Evolutionary conservation across 345 rosid genomes (phyloP).

Genomic region (Lumnitzera littorea): DNA sequence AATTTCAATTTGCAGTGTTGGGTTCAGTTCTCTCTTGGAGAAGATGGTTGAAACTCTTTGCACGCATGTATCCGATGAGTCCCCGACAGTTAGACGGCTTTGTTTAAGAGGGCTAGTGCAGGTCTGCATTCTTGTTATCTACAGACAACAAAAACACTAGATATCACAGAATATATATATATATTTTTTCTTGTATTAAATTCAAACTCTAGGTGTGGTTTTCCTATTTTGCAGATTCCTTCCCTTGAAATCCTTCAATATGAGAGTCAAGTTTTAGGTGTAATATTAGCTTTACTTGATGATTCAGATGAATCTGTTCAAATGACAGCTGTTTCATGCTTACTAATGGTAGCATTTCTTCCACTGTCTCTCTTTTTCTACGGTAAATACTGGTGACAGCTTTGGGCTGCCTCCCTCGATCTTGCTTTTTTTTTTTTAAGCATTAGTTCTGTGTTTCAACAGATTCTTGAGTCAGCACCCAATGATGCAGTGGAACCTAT

Average conservation of each 20-base stretch:
- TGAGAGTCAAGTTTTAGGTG: slow-evolving; percentile 75
- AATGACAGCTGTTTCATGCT: slow-evolving; percentile 85
- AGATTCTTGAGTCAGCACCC: slow-evolving; percentile 79
- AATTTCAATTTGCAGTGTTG: slow-evolving; percentile 50
- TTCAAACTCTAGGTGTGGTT: background rate
- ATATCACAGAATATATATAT: background rate
- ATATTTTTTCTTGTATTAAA: background rate
- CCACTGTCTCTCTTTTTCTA: background rate
- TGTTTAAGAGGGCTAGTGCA: slow-evolving; percentile 91
- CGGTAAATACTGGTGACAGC: too few relatives aligned
- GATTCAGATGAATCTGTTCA: slow-evolving; percentile 87
- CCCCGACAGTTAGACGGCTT: slow-evolving; percentile 89
- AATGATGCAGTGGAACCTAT: slow-evolving; percentile 84
- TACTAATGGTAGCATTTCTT: slow-evolving; percentile 45
- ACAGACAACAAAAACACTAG: background rate
- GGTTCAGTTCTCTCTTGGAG: slow-evolving; percentile 65
- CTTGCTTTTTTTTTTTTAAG: background rate
- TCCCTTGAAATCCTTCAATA: slow-evolving; percentile 62
- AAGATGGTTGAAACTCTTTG: slow-evolving; percentile 93
- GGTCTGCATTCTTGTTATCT: slow-evolving; percentile 27
- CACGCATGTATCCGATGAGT: slow-evolving; percentile 90
- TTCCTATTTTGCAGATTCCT: slow-evolving; percentile 57
- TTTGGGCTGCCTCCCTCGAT: background rate
- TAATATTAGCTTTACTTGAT: slow-evolving; percentile 84
- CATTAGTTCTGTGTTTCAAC: slow-evolving; percentile 1